Evolutionary conservation across 441 rosid genomes (phyloP).

Genomic region (Daphne laureola): DNA sequence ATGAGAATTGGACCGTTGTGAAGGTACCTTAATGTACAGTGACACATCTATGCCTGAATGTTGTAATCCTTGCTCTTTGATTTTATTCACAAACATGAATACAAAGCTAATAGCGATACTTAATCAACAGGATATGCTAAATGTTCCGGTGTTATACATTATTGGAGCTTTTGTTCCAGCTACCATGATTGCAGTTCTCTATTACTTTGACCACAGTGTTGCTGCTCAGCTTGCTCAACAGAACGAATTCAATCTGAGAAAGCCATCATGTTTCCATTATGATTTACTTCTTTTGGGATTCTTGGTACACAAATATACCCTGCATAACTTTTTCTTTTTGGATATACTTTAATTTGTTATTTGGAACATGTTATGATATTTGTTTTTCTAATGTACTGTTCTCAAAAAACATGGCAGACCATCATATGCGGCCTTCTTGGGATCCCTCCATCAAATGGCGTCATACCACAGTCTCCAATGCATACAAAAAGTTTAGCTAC

Average conservation of each 20-base stretch:
- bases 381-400: constrained; percentile 1
- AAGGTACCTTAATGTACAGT: constrained; percentile 22
- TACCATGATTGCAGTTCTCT: constrained; percentile 62
- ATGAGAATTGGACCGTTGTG: constrained; percentile 57
- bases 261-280: constrained; percentile 56
- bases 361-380: constrained; percentile 1
- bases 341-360: neutral
- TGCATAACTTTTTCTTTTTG: neutral
- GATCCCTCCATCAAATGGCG: constrained; percentile 67
- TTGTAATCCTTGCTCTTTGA: too few species aligned
- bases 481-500: constrained; percentile 66
- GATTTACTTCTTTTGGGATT: constrained; percentile 66
- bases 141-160: constrained; percentile 51
- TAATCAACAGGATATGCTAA: constrained; percentile 46
- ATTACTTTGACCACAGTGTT: constrained; percentile 66
- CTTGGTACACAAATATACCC: constrained; percentile 31
- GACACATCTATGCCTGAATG: too few species aligned
- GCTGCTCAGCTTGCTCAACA: constrained; percentile 76
- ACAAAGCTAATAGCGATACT: neutral
- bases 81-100: too few species aligned
- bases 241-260: constrained; percentile 58
- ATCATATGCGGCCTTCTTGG: constrained; percentile 59
- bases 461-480: constrained; percentile 74
- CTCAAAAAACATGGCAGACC: constrained; percentile 27
- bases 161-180: constrained; percentile 62